These are phyloP conservation scores for Circinella minor DNA, from an alignment of 371 early-diverging fungal species.

Conservation along the genomic window DNA sequence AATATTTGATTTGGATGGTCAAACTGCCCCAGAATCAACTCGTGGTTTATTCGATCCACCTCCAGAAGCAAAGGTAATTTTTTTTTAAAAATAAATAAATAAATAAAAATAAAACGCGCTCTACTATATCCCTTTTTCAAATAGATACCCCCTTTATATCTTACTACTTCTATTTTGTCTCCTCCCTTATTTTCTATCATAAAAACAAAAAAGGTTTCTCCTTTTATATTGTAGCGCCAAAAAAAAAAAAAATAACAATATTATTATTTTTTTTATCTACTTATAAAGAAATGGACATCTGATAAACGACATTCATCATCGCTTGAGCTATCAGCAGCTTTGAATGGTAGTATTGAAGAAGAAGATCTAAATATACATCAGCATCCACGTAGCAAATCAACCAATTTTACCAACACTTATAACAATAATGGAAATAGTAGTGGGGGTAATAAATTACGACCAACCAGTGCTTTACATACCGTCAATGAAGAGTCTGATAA, in stretches of 20 bases:
- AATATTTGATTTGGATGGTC: constrained; percentile 44
- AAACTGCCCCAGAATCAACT: constrained; percentile 59
- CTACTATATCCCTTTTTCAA: not conserved
- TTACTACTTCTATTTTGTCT: not conserved
- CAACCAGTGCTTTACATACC: constrained; percentile 31
- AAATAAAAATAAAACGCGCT: not conserved
- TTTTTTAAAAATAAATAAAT: not conserved
- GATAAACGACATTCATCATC: constrained; percentile 16
- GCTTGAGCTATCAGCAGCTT: constrained; percentile 9
- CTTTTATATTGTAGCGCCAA: not conserved
- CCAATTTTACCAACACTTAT: constrained; percentile 5
- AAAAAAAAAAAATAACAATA: not conserved
- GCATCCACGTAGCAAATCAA: constrained; percentile 22
- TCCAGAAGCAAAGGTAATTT: constrained; percentile 27
- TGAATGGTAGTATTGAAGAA: not conserved
- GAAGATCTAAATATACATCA: not conserved
- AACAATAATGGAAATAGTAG: not conserved
- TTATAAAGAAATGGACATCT: constrained; percentile 9
- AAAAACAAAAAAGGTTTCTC: not conserved
- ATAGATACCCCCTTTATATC: no score
- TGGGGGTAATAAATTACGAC: no score
- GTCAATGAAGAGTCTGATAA: constrained; percentile 40
- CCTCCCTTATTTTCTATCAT: not conserved
- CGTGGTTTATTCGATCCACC: constrained; percentile 53
- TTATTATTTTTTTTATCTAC: no score